Evolutionary conservation across 1,284 basidiomycete genomes (phyloP).

Genomic region (Papiliotrema terrestris): DNA sequence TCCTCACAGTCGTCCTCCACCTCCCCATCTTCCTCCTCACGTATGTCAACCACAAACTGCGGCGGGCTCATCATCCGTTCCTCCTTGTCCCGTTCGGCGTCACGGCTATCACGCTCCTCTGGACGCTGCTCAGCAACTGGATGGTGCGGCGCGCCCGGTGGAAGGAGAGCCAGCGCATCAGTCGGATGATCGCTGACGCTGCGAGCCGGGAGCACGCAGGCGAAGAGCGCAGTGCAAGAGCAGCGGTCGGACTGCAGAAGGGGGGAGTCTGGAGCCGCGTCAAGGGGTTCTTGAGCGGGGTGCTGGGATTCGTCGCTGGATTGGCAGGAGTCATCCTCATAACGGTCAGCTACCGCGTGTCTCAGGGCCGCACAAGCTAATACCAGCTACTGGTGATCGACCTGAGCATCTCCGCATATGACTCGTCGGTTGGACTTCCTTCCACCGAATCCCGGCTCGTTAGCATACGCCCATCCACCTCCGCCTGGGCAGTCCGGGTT

Average conservation of each 20-base stretch:
- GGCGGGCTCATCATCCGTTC: conserved; percentile 26
- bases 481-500: conserved; percentile 32
- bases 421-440: conserved; percentile 30
- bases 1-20: conserved; percentile 33
- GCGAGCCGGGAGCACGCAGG: conserved; percentile 22
- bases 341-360: conserved; percentile 20
- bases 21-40: conserved; percentile 36
- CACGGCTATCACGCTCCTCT: conserved; percentile 26
- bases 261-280: conserved; percentile 27
- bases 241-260: conserved; percentile 33
- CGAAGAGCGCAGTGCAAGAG: conserved; percentile 25
- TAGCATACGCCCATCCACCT: conserved; percentile 20
- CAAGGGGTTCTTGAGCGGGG: conserved; percentile 21
- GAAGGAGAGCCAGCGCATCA: conserved; percentile 32
- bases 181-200: conserved; percentile 33
- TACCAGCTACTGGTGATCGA: conserved; percentile 41
- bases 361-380: not conserved
- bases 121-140: conserved; percentile 32
- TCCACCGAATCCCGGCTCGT: conserved; percentile 25
- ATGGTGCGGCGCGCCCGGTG: conserved; percentile 35
- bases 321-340: conserved; percentile 32
- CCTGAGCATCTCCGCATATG: conserved; percentile 39
- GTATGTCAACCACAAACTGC: conserved; percentile 27
- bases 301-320: conserved; percentile 37
- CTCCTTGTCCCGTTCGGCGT: conserved; percentile 35